phyloP scores from a whole-genome alignment of 495 filamentous ascomycete species.

The Parachaetomium inaequale region DNA sequence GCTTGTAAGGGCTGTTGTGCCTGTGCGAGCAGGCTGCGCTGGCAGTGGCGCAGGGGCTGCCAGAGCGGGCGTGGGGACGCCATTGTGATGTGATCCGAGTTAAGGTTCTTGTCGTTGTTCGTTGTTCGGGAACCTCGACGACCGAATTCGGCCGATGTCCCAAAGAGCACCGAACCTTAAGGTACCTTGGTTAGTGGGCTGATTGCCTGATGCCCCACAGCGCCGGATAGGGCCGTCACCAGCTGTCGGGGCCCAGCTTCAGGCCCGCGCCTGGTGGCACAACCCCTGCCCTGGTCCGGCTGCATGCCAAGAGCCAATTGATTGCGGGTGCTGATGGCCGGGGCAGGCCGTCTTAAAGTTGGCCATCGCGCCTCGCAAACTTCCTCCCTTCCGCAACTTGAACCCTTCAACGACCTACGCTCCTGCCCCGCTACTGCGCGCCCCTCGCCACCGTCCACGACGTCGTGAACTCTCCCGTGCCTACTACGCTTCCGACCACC shows the following conservation, averaged over 20 bases:
- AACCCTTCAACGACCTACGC: background rate
- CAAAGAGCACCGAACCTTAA: background rate
- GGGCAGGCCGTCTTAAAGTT: background rate
- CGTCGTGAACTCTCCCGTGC: background rate
- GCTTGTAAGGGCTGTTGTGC: background rate
- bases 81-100: background rate
- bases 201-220: background rate
- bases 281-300: background rate
- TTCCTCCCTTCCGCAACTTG: background rate
- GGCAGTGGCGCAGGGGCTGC: slow-evolving; percentile 3
- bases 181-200: background rate
- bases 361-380: background rate
- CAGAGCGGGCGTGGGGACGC: background rate
- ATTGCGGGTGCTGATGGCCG: background rate
- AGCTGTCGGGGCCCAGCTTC: background rate
- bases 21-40: background rate
- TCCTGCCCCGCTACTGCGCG: background rate
- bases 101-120: background rate
- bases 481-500: background rate
- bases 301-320: slow-evolving; percentile 8
- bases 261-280: too few relatives aligned
- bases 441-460: background rate
- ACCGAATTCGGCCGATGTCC: slow-evolving; percentile 2
- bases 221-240: background rate
- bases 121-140: slow-evolving; percentile 15